Base-by-base conservation (phyloP, 1,284 basidiomycete genomes). In the Pulchroboletus neoregius region DNA sequence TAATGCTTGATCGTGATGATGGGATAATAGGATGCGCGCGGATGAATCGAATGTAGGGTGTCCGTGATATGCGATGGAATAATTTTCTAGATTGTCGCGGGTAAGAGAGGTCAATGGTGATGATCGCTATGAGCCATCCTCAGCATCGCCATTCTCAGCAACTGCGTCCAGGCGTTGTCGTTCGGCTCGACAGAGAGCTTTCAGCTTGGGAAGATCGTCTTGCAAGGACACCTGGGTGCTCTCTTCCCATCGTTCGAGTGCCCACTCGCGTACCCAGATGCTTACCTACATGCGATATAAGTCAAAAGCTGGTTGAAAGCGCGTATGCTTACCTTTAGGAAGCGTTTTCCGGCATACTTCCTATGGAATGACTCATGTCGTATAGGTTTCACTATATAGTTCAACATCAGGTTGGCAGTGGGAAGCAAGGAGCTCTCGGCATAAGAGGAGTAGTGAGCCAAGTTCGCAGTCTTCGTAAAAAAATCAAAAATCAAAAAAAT, bases 381-480 rank as follows among this genome's bases (percentile, higher is more conserved):
- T 47, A 83, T 67, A 3, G 84, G 82, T 60, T 88, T 84, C 45
- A 95, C 73, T 51, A 95, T 73, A 66, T 93, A 97, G 69, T 95
- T 91, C 56, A 98, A 67, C 92, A 98, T 97, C 56, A 94, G 62
- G 67, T 92, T 94, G 1, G 93, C 95, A 0, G 86, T 89, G 1
- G 91, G 90, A 23, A 95, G 70, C 47, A 99, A 68, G 49, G 85
- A 84, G 41, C 82, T 82, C 69, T 97, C 91, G 8, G 85, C 73
- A 68, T 96, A 98, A 23, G 84, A 83, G 3, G 94, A 93, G 68
- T 94, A 98, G 67, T 97, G 93, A 1, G 91, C 88, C 53, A 94
- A 67, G 67, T 94, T 91, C 16, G 91, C 79, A 27, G 83, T 84
- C 92, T 94, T 65, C 0, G 36, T 18, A 12, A 33, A 28, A 24